Conservation (phyloP, 2,329 filamentous ascomycete genomes). For the Microsporum ferrugineum region DNA sequence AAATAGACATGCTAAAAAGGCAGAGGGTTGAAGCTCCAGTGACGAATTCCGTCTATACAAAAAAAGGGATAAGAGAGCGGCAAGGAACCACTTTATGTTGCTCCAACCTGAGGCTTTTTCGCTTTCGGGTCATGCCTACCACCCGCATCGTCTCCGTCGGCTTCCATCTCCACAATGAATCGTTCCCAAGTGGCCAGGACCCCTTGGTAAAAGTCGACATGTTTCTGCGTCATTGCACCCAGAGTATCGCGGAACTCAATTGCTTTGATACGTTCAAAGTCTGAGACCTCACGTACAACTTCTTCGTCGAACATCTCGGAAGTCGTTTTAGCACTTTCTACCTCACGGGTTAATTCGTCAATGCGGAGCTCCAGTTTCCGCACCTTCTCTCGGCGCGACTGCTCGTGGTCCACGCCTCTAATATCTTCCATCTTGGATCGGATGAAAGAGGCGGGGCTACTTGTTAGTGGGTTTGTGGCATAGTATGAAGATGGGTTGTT, state of each 20-base stretch:
- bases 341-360: conserved; percentile 78
- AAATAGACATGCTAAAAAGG: not conserved
- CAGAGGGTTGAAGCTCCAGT: not conserved
- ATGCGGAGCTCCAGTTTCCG: conserved; percentile 88
- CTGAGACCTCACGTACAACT: conserved; percentile 79
- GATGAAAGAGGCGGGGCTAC: conserved; percentile 74
- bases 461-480: conserved; percentile 38
- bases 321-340: conserved; percentile 74
- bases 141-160: conserved; percentile 19
- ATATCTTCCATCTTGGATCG: conserved; percentile 94
- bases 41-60: not conserved
- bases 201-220: conserved; percentile 74
- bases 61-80: not conserved
- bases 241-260: conserved; percentile 83
- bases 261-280: conserved; percentile 95
- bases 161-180: conserved; percentile 82
- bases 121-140: not conserved
- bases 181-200: conserved; percentile 76
- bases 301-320: conserved; percentile 93
- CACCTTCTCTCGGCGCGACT: conserved; percentile 71
- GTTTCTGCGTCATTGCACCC: conserved; percentile 68
- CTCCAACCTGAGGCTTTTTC: not conserved
- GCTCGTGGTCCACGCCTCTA: conserved; percentile 90
- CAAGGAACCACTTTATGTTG: not conserved
- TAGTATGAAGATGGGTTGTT: conserved; percentile 52